A percentile compares a stretch with the other conserved stretches of the same genome.
Evolutionary conservation across 2,329 filamentous ascomycete species (phyloP).

Genomic region (Claviceps sp.): DNA sequence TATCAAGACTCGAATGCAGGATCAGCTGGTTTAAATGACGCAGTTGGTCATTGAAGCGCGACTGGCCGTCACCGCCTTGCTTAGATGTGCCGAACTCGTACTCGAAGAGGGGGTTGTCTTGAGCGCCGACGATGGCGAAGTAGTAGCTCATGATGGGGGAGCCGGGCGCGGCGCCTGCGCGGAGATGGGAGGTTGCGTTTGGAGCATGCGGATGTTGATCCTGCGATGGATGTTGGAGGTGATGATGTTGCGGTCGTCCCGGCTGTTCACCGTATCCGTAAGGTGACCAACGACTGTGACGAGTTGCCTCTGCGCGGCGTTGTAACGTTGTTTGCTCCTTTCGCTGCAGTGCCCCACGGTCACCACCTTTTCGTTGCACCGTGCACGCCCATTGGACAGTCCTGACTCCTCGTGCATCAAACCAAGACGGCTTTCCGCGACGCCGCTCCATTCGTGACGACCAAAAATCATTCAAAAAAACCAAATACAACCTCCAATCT

Average conservation of each 20-base stretch:
- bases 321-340: no score
- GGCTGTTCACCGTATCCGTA: not conserved
- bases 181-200: not conserved
- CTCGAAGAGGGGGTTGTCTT: constrained; percentile 93
- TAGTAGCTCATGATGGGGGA: constrained; percentile 76
- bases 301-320: no score
- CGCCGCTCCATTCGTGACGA: no score
- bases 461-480: no score
- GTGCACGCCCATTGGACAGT: no score
- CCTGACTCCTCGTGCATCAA: no score
- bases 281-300: no score
- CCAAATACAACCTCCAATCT: no score
- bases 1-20: constrained; percentile 83
- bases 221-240: not conserved
- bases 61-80: constrained; percentile 82
- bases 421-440: no score
- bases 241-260: not conserved
- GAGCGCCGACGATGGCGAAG: constrained; percentile 90
- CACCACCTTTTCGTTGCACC: no score
- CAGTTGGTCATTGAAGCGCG: constrained; percentile 77
- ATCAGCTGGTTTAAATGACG: constrained; percentile 96
- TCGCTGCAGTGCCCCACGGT: no score
- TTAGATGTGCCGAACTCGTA: constrained; percentile 96
- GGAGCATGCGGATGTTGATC: not conserved
- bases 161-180: constrained; percentile 1